Percentiles rank a stretch among this genome's conserved stretches.
phyloP scores from a whole-genome alignment of 1,284 basidiomycete species.

The Phellopilus nigrolimitatus region DNA sequence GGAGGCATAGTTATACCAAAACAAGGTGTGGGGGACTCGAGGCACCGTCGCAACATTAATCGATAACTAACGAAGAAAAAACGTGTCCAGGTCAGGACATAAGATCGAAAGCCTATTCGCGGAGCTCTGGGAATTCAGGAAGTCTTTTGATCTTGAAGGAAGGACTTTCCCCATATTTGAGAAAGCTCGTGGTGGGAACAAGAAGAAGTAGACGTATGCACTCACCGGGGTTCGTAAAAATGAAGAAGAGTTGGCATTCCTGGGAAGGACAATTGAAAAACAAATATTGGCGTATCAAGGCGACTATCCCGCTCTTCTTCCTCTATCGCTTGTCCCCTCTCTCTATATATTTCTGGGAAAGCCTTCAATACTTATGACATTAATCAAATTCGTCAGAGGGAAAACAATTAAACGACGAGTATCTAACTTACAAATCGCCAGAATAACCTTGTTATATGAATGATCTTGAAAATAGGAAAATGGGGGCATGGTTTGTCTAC shows the following conservation, averaged over 20 bases:
- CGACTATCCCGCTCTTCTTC: conserved; percentile 73
- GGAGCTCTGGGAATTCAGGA: too few species aligned
- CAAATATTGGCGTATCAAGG: conserved; percentile 87
- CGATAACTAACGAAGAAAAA: conserved; percentile 49
- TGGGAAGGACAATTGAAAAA: conserved; percentile 87
- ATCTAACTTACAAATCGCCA: conserved; percentile 57
- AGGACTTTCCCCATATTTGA: too few species aligned
- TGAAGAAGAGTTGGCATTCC: conserved; percentile 86
- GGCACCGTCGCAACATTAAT: conserved; percentile 89
- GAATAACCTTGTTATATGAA: conserved; percentile 61
- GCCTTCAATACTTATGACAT: conserved; percentile 50
- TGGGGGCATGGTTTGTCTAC: conserved; percentile 70
- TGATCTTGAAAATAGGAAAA: conserved; percentile 82
- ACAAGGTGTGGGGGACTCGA: conserved; percentile 65
- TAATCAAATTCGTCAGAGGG: conserved; percentile 3
- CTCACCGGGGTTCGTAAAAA: conserved; percentile 82
- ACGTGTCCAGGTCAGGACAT: conserved; percentile 3
- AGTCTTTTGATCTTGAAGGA: too few species aligned
- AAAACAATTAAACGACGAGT: conserved; percentile 6
- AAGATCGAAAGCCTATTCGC: conserved; percentile 22
- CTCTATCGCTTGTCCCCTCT: conserved; percentile 57
- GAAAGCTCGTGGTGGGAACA: too few species aligned
- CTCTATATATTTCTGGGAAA: conserved; percentile 53
- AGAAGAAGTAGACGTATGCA: not conserved
- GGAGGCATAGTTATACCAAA: conserved; percentile 91